These are phyloP conservation scores for Parachaetomium inaequale DNA, from an alignment of 495 filamentous ascomycete genomes.

Conservation along the genomic window DNA sequence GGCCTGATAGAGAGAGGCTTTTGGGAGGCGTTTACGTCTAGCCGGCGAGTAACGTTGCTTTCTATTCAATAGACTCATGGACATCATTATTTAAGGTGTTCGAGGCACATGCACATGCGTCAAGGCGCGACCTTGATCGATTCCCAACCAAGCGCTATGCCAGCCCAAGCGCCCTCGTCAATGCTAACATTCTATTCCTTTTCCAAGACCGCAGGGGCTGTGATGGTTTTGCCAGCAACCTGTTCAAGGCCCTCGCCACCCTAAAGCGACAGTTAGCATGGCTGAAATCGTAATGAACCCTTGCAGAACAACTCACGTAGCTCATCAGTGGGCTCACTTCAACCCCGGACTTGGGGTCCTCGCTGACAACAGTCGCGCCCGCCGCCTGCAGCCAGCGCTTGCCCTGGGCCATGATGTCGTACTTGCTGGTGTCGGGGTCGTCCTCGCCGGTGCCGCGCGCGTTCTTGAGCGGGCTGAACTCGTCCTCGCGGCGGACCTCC, in stretches of 20 bases:
- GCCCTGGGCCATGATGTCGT: constrained; percentile 86
- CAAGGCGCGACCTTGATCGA: background rate
- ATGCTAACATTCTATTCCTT: background rate
- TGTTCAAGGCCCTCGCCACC: constrained; percentile 86
- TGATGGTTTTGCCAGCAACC: constrained; percentile 68
- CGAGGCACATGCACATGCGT: no score
- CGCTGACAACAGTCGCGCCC: constrained; percentile 72
- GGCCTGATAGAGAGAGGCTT: background rate
- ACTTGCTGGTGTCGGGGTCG: constrained; percentile 85
- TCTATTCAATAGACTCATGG: constrained; percentile 6
- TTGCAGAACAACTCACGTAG: constrained; percentile 70
- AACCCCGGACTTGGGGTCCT: constrained; percentile 65
- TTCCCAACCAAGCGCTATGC: background rate
- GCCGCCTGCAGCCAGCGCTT: constrained; percentile 75
- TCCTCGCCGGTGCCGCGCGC: constrained; percentile 86
- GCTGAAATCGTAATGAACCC: constrained; percentile 1
- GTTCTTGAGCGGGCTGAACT: constrained; percentile 99
- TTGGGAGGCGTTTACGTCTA: background rate
- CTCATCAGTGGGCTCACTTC: constrained; percentile 92
- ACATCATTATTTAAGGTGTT: background rate
- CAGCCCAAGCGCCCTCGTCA: background rate
- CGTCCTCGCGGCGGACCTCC: constrained; percentile 94
- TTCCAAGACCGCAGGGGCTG: constrained; percentile 59
- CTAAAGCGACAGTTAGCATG: constrained; percentile 47
- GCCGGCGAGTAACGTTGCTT: background rate